Base-by-base conservation (phyloP, 208 protist genomes). In the Trichomonas tenax region DNA sequence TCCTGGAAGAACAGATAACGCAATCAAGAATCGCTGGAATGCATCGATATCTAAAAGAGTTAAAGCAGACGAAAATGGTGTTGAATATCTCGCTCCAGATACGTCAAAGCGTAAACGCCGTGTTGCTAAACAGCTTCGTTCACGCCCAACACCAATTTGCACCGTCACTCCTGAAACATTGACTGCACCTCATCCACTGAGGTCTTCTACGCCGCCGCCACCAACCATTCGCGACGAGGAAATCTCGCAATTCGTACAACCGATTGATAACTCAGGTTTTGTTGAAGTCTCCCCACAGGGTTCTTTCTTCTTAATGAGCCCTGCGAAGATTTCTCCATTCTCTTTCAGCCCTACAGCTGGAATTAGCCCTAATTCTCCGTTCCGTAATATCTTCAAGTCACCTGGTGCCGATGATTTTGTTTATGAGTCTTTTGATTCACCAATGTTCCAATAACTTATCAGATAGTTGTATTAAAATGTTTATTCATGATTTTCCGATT, bases 1-100 rank as follows among this genome's bases (percentile, higher is more conserved):
- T 93, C 86, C 86, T 23, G 86, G 86, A 93, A 48, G 86, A 51
- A 93, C 86, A 17, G 86, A 93, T 26, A 93, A 93, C 38, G 86
- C 86, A 36, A 40, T 93, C 17, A 93, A 93, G 51, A 93, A 93
- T 21, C 9, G 86, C 34, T 93, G 86, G 86, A 93, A 93, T 36
- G 41, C 86, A 93, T 93, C 86, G 4, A 93, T 93, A 17, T 93
- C 86, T 34, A 93, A 93, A 21, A 4, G 86, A 34, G 9, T 48
- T 15, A 26, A 48, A 58, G 8, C 46, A 17, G 86, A 51, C 15
- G 41, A 17, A 93, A 38, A 93, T 51, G 86, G 86, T 31, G 14
- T 48, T 6, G 34, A 93, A 51, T 41, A 93, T 34, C 10, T 93
- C 0, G 41, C 45, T 48, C 86, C 86, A 58, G 86, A 93, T 51